Base-by-base conservation (phyloP, 768 basidiomycete species). In the Chalciporus piperatus region DNA sequence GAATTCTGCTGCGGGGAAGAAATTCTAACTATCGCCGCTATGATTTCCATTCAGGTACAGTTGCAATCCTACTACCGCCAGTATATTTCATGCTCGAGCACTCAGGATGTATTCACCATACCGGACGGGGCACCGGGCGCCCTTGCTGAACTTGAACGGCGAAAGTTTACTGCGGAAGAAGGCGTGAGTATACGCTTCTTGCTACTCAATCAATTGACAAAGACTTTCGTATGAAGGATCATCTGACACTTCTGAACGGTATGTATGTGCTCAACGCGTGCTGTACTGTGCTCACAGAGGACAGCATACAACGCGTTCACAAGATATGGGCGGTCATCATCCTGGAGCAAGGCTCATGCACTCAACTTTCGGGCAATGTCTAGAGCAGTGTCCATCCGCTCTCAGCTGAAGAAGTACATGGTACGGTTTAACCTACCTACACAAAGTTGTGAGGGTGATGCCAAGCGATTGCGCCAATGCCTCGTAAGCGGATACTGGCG, bases 141-240 rank as follows among this genome's bases (percentile, higher is more conserved):
- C 1, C 66, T 92, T 28, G 93, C 89, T 4, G 96, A 98, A 68
- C 73, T 98, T 13, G 95, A 98, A 68, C 78, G 93, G 45, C 74
- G 97, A 51, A 98, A 98, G 66, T 98, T 98, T 61, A 98, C 93
- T 0, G 93, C 95, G 0, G 95, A 98, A 70, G 97, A 99, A 81
- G 97, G 97, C 62, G 93, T 93, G 54, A 62, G 80, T 72, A 8
- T 22, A n/a, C 48, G 17, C 8, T 27, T 17, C 19, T 16, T 44
- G 17, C n/a, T 27, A 32, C 49, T 28, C 43, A 46, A 9, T 19
- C 17, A n/a, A 16, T 12, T 35, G 19, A 47, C 3, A 7, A 20
- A 45, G 51, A 51, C 59, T 9, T 14, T 19, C 19, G 30, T 41
- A 14, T 32, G 4, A 59, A 96, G 93, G 97, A 99, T 64, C 97